Evolutionary conservation across 768 basidiomycete genomes (phyloP).

Genomic region (Tulasnella sp.): DNA sequence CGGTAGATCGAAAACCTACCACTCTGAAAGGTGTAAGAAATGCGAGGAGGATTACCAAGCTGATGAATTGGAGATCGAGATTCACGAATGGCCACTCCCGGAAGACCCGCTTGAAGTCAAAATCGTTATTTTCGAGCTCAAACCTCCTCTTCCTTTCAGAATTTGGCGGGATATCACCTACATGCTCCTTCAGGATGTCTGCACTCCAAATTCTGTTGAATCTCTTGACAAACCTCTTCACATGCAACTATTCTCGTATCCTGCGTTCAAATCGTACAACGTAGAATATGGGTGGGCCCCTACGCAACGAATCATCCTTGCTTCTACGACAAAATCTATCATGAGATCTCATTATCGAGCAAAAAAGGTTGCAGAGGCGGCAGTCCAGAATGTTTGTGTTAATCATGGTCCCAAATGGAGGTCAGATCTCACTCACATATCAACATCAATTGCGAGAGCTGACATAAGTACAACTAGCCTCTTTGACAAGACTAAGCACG

Average conservation of each 20-base stretch:
- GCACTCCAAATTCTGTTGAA: too few relatives aligned
- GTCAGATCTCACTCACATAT: too few relatives aligned
- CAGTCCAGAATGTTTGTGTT: too few relatives aligned
- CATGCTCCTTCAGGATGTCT: not conserved
- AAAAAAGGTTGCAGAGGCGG: not conserved
- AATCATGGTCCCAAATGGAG: too few relatives aligned
- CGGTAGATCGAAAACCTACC: conserved; percentile 20
- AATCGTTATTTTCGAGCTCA: conserved; percentile 6
- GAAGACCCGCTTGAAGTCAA: conserved; percentile 18
- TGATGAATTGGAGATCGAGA: conserved; percentile 21
- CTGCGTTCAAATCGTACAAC: not conserved
- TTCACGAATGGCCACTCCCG: conserved; percentile 40
- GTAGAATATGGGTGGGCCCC: not conserved
- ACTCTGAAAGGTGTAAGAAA: conserved; percentile 25
- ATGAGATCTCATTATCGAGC: not conserved
- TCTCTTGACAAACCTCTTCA: not conserved
- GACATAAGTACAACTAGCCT: too few relatives aligned
- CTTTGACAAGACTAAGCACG: conserved; percentile 21
- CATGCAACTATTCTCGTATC: not conserved
- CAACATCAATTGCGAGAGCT: too few relatives aligned
- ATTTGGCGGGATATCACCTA: conserved; percentile 6
- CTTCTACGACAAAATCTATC: conserved; percentile 3
- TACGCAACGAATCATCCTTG: not conserved
- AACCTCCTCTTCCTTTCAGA: not conserved
- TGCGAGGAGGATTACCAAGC: conserved; percentile 22